Evolutionary conservation across 768 basidiomycete genomes (phyloP), one percentile per base, ranked within the genome.

Genomic region (Psilocybe cubensis): DNA sequence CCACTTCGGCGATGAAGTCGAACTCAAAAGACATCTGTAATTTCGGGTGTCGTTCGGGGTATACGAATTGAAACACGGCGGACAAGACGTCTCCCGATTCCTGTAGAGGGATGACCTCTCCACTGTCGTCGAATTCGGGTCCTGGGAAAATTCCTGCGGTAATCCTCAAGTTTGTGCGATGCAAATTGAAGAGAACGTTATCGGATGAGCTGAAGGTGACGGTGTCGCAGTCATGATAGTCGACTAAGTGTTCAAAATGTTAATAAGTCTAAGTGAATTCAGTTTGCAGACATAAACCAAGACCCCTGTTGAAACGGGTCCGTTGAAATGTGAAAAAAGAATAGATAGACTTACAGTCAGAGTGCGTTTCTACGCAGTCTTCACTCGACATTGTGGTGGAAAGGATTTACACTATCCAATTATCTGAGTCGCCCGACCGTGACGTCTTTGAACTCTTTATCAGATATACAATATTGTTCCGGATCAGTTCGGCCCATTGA

Each of bases 91-190:
- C 14, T 3, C 14, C 35, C 5, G 35, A n/a, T 38, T 38, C 35
- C 5, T 11, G 52, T 4, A 74, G 66, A 0, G 51, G 29, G 4
- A 68, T 58, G 2, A 65, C 28, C 25, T 72, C 68, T n/a, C 54
- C 67, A 7, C 21, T 9, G 0, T 61, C 63, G 18, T 54, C 53
- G 33, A 68, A 42, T 50, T 68, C 67, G 5, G 65, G 23, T 18
- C 43, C 53, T 3, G 67, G 66, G 50, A 70, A 69, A 2, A 62
- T 64, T 14, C 63, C 65, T 2, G 70, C 56, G 46, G 68, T 60
- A 2, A 72, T 63, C 38, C 66, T n/a, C n/a, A n/a, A n/a, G n/a
- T n/a, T 62, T 29, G 53, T 52, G 7, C 63, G 61, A 21, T 70
- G 68, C n/a, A 72, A 45, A 42, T 63, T 24, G 50, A 70, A 72